Conservation (phyloP, 139 green algal species). For the Edaphochlamys debaryana region DNA sequence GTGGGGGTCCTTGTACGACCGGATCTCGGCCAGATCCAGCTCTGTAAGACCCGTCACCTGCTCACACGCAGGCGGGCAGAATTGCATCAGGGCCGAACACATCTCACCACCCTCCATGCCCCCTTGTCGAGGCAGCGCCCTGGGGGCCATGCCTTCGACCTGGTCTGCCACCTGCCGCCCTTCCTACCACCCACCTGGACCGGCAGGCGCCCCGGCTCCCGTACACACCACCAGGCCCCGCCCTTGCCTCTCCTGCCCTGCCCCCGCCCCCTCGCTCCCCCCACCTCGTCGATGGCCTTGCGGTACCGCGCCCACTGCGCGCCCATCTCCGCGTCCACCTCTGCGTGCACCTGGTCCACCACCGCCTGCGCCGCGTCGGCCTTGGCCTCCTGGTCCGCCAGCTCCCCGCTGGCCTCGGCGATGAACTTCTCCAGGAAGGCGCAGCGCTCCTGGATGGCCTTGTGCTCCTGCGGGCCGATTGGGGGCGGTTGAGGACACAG, state of each 20-base stretch:
- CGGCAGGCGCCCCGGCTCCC: too few relatives aligned
- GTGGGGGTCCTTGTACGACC: constrained; percentile 47
- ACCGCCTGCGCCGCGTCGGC: constrained; percentile 17
- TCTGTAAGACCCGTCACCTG: constrained; percentile 45
- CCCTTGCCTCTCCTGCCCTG: not conserved
- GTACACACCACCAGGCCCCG: too few relatives aligned
- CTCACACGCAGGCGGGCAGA: too few relatives aligned
- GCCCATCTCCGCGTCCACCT: constrained; percentile 42
- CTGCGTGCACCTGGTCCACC: constrained; percentile 41
- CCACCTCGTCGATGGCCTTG: constrained; percentile 45
- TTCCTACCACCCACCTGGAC: too few relatives aligned
- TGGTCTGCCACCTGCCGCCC: too few relatives aligned
- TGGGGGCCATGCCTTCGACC: not conserved
- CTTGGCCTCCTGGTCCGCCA: constrained; percentile 40
- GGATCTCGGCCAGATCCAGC: constrained; percentile 46
- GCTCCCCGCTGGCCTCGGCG: not conserved
- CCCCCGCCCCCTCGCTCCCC: not conserved
- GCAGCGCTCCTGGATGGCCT: not conserved
- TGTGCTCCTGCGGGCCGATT: constrained; percentile 31
- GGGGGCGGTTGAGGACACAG: not conserved
- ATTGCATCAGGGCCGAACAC: too few relatives aligned
- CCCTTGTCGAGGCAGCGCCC: too few relatives aligned
- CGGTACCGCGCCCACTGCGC: constrained; percentile 17
- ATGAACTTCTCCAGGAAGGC: constrained; percentile 33
- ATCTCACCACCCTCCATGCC: too few relatives aligned